Percentiles rank a stretch among this genome's conserved stretches.
Conservation (phyloP, 305 asterid genomes). For the Fraxinus ornus region DNA sequence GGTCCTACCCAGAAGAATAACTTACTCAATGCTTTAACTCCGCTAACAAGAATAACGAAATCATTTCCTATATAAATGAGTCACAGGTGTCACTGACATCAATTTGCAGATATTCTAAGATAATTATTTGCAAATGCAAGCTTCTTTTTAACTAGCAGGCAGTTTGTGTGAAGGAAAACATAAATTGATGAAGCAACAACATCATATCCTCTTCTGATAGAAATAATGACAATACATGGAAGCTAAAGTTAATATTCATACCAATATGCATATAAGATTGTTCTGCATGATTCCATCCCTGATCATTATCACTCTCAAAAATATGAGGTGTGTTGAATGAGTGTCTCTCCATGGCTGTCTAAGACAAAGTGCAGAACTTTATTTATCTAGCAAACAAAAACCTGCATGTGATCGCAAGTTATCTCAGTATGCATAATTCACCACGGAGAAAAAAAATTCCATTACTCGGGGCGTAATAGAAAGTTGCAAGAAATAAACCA, state of each 20-base stretch:
- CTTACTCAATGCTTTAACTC: neutral
- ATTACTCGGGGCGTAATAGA: neutral
- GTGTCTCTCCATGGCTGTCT: constrained; percentile 10
- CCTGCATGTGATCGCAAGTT: constrained; percentile 15
- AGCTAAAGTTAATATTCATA: neutral
- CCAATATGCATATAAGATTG: constrained; percentile 18
- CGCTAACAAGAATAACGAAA: neutral
- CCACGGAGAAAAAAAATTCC: neutral
- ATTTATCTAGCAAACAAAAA: constrained; percentile 19
- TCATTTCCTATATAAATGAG: neutral
- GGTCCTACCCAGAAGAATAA: neutral
- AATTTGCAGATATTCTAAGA: neutral
- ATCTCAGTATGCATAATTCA: neutral
- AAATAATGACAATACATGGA: neutral
- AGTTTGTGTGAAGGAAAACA: neutral
- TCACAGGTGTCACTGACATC: neutral
- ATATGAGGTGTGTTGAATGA: constrained; percentile 7
- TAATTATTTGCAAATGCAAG: neutral
- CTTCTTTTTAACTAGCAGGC: neutral
- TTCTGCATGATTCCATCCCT: constrained; percentile 10
- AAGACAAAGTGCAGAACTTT: neutral
- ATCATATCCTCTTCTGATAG: neutral
- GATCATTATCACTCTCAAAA: constrained; percentile 15
- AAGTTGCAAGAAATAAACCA: neutral
- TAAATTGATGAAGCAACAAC: neutral